A percentile compares a stretch with the other conserved stretches of the same genome.
These are phyloP conservation scores for Nemania sp. DNA, from an alignment of 2,329 filamentous ascomycete species.

Conservation along the genomic window DNA sequence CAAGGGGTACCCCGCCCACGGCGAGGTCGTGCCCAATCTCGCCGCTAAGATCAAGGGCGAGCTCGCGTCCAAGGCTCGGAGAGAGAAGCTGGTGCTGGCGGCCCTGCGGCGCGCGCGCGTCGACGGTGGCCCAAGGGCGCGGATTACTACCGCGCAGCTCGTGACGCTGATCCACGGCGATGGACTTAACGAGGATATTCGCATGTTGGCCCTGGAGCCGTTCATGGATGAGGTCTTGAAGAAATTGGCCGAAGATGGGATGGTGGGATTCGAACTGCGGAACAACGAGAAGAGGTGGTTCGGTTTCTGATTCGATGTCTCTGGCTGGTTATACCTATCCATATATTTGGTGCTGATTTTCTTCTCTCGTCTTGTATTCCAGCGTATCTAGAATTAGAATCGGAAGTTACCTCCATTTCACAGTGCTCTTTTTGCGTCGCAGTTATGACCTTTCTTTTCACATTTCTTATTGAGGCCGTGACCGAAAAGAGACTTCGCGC, in stretches of 20 bases:
- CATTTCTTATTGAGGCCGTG: too few species aligned
- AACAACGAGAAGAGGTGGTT: conserved; percentile 47
- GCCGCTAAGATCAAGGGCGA: conserved; percentile 77
- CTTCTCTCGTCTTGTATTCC: too few species aligned
- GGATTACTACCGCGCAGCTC: conserved; percentile 48
- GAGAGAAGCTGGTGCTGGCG: conserved; percentile 75
- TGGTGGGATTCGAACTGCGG: conserved; percentile 47
- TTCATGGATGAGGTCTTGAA: conserved; percentile 48
- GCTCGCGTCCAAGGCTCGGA: conserved; percentile 73
- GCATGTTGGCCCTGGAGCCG: conserved; percentile 47
- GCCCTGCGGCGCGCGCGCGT: conserved; percentile 50
- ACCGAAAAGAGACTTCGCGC: too few species aligned
- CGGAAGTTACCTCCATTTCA: too few species aligned
- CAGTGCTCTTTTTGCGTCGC: too few species aligned
- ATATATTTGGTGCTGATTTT: too few species aligned
- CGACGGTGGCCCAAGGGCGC: conserved; percentile 27
- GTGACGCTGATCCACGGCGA: conserved; percentile 50
- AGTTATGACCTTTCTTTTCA: too few species aligned
- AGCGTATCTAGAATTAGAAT: too few species aligned
- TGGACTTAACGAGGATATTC: conserved; percentile 41
- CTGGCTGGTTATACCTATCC: too few species aligned
- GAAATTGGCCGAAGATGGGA: conserved; percentile 50
- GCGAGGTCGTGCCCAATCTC: conserved; percentile 73
- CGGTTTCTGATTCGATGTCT: too few species aligned
- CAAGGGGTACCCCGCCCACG: conserved; percentile 83